Evolutionary conservation across 2,329 filamentous ascomycete species (phyloP), one percentile per base, ranked within the genome.

Genomic region (Albifimbria verrucaria): DNA sequence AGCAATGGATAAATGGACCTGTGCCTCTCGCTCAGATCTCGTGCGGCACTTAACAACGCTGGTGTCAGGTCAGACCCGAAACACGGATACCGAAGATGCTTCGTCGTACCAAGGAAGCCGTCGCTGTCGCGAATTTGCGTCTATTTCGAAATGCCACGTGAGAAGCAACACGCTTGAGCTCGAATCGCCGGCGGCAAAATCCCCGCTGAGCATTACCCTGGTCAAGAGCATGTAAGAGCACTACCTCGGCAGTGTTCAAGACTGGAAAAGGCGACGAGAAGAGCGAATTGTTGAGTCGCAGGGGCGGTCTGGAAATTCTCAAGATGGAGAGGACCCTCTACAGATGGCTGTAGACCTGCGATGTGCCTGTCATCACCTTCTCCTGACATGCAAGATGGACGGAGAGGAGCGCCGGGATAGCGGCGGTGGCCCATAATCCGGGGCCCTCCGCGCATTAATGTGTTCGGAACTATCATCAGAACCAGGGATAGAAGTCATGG

Each of bases 381-480:
- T 39, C 32, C 32, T 39, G 32, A 15, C 11, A 15, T 12, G 32
- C 32, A n/a, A 39, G 32, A 39, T 6, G 32, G 15, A 39, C 32
- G 32, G 32, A 39, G 32, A 39, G 32, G 18, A 39, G 32, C 32
- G 32, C 32, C 32, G 32, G 32, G 18, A 12, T 6, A n/a, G 67
- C 67, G 67, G 65, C 63, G 63, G 60, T 66, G 59, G 64, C 61
- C 63, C 64, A 65, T 66, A 64, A 65, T 70, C 69, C 70, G 72
- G 74, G 72, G 70, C 70, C 73, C 69, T 72, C 71, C 68, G 69
- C 69, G 66, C 69, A 68, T 71, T 72, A 72, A 72, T 73, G 65
- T 72, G 21, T 71, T 76, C 73, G 74, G 74, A 72, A 76, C 73
- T 76, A 77, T 75, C 71, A 72, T 73, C 67, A 75, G 65, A 71